A percentile compares a stretch with the other conserved stretches of the same genome.
Conservation (phyloP, 495 filamentous ascomycete species). For the Aspergillus bridgeri region DNA sequence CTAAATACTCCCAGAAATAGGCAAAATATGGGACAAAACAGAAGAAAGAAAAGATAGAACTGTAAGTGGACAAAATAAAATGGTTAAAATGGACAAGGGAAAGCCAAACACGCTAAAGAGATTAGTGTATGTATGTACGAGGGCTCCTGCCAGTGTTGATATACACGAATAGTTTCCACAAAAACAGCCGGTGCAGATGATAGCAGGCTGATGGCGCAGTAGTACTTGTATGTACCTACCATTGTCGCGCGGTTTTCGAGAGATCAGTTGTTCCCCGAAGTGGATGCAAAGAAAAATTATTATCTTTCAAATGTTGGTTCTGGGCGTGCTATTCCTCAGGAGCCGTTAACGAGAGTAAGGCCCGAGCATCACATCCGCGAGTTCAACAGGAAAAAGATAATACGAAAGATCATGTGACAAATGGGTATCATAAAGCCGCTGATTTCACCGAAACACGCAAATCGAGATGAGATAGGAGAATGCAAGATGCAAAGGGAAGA, state of each 20-base stretch:
- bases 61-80: not conserved
- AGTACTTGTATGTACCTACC: not conserved
- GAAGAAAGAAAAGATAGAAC: constrained; percentile 1
- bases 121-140: constrained; percentile 17
- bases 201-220: not conserved
- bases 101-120: constrained; percentile 4
- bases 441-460: constrained; percentile 33
- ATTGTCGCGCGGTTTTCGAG: not conserved
- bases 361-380: constrained; percentile 14
- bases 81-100: not conserved
- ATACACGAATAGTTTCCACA: constrained; percentile 7
- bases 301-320: not conserved
- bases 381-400: constrained; percentile 12
- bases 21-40: constrained; percentile 1
- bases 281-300: not conserved
- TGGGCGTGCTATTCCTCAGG: too few species aligned
- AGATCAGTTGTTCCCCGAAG: not conserved
- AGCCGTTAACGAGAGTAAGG: not conserved
- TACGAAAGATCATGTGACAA: constrained; percentile 36
- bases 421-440: constrained; percentile 47
- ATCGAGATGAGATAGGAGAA: constrained; percentile 29
- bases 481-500: constrained; percentile 16
- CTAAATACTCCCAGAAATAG: not conserved
- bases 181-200: not conserved
- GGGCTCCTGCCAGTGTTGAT: constrained; percentile 5